Evolutionary conservation across 78 protist species (phyloP), one percentile per base, ranked within the genome.

Genomic region (Neovahlkampfia damariscottae): DNA sequence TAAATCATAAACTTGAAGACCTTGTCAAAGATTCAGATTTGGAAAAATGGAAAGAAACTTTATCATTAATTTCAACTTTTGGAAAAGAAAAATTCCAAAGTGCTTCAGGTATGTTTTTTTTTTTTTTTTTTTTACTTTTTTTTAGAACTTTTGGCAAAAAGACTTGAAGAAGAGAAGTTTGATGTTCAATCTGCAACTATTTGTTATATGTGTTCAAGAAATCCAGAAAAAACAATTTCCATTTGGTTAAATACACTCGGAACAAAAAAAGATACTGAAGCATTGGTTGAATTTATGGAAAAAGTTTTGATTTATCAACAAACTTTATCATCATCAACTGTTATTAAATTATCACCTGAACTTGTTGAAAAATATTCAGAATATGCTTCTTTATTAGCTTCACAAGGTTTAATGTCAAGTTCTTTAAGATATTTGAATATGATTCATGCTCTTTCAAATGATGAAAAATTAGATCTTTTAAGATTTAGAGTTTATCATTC

Each of bases 21-120:
- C 70, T 69, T 19, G 34, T 69, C 66, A 34, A 69, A 10, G 10
- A 34, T 10, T 69, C 72, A 19, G 34, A 69, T 34, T 10, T 69
- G 72, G 72, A 10, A 19, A 34, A 69, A 10, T 69, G 72, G 72
- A 69, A 69, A 34, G 72, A 69, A 10, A 69, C 72, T 19, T 10
- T 69, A 34, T 19, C 66, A n/a, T 19, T 29, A 10, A 29, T 69
- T 19, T n/a, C 10, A 19, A 69, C 70, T 34, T 69, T 19, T 69
- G 70, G 70, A 10, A 19, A 69, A 29, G 10, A 69, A 34, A 10
- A 69, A n/a, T n/a, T n/a, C n/a, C n/a, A n/a, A n/a, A n/a, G n/a
- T n/a, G n/a, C n/a, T n/a, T n/a, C n/a, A n/a, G n/a, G n/a, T n/a
- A n/a, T n/a, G n/a, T 10, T 34, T 29, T 10, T 69, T 69, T 34